Conservation (phyloP, 1,284 basidiomycete species). For the Tausonia pullulans region DNA sequence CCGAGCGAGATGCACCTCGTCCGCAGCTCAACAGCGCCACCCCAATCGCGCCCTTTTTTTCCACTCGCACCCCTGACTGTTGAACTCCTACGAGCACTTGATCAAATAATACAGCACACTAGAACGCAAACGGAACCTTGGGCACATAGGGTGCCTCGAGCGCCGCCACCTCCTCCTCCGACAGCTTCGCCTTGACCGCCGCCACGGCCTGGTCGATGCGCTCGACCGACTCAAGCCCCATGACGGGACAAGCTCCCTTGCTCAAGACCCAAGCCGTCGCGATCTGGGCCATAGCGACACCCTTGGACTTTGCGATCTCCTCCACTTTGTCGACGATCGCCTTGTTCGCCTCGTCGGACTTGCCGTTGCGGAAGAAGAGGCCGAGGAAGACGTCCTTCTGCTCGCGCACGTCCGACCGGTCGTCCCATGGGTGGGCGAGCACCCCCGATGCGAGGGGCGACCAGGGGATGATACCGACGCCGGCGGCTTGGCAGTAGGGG, state of each 20-base stretch:
- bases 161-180: slow-evolving; percentile 44
- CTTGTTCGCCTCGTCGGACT: background rate
- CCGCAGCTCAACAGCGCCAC: too few relatives aligned
- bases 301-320: slow-evolving; percentile 44
- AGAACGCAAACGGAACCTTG: slow-evolving; percentile 17
- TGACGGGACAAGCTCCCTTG: slow-evolving; percentile 24
- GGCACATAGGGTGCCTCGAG: slow-evolving; percentile 42
- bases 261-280: slow-evolving; percentile 43
- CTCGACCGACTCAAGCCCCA: slow-evolving; percentile 27
- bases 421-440: background rate
- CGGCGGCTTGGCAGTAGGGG: slow-evolving; percentile 35
- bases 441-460: slow-evolving; percentile 15
- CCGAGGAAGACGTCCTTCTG: background rate
- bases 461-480: slow-evolving; percentile 23
- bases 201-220: slow-evolving; percentile 27
- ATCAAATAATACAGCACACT: too few relatives aligned
- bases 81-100: too few relatives aligned
- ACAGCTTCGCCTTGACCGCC: slow-evolving; percentile 37
- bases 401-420: background rate
- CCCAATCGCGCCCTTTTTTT: too few relatives aligned
- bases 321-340: slow-evolving; percentile 29
- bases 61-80: too few relatives aligned
- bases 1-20: too few relatives aligned
- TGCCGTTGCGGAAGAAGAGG: background rate
- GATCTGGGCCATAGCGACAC: slow-evolving; percentile 47